phyloP scores from a whole-genome alignment of 2,329 filamentous ascomycete genomes.

The Davidsoniella australis region DNA sequence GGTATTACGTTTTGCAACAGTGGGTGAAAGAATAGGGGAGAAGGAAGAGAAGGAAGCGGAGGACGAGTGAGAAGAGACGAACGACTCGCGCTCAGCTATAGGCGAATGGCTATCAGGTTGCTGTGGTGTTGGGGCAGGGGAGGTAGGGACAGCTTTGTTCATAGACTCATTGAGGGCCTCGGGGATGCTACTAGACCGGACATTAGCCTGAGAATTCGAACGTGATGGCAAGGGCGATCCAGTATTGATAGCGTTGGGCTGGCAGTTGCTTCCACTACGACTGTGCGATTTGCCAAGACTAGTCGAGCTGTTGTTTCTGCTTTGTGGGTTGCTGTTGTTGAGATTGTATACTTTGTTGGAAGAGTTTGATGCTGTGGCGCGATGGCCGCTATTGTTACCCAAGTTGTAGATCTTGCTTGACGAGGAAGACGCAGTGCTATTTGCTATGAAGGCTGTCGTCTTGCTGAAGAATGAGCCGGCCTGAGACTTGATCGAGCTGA shows the following conservation, averaged over 20 bases:
- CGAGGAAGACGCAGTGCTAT: background rate
- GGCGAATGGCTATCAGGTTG: background rate
- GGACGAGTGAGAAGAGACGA: background rate
- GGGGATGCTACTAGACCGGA: background rate
- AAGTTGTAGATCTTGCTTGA: background rate
- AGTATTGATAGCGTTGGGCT: background rate
- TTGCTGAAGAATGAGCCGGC: conserved; percentile 11
- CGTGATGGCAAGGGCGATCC: conserved; percentile 1
- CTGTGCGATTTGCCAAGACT: background rate
- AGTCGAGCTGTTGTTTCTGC: background rate
- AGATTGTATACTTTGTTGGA: background rate
- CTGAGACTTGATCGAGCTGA: conserved; percentile 9
- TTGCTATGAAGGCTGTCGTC: conserved; percentile 3
- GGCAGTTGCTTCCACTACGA: background rate
- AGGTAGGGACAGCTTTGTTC: background rate
- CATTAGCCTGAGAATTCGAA: background rate
- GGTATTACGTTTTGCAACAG: conserved; percentile 20
- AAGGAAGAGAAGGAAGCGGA: background rate
- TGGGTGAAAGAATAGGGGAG: background rate
- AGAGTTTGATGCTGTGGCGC: background rate
- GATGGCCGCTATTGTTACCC: conserved; percentile 13
- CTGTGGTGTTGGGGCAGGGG: background rate
- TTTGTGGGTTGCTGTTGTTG: conserved; percentile 13
- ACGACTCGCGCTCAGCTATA: background rate
- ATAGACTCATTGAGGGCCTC: background rate